Evolutionary conservation across 257 asterid genomes (phyloP).

Genomic region (Przewalskia tangutica): DNA sequence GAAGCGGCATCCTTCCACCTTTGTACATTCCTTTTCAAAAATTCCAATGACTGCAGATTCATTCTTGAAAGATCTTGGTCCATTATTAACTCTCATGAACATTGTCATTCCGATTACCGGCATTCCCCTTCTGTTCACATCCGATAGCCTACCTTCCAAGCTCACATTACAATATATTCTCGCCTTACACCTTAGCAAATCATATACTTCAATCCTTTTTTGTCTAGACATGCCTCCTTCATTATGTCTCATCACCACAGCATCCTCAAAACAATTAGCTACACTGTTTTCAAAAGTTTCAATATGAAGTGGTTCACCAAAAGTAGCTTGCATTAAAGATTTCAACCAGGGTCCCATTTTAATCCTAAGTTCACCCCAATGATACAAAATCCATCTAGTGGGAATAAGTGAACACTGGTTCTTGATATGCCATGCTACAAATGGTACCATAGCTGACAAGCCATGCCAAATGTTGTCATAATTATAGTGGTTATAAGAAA

Average conservation of each 20-base stretch:
- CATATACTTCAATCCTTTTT: slow-evolving; percentile 46
- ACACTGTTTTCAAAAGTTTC: slow-evolving; percentile 16
- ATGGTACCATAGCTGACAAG: slow-evolving; percentile 50
- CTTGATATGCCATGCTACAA: slow-evolving; percentile 54
- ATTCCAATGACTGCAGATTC: slow-evolving; percentile 35
- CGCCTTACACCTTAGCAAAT: slow-evolving; percentile 51
- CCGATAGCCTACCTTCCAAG: background rate
- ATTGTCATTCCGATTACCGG: slow-evolving; percentile 45
- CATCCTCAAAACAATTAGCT: slow-evolving; percentile 43
- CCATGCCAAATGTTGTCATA: slow-evolving; percentile 78
- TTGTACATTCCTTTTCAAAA: slow-evolving; percentile 41
- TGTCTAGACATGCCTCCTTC: slow-evolving; percentile 59
- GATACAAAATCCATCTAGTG: slow-evolving; percentile 47
- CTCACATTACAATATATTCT: slow-evolving; percentile 43
- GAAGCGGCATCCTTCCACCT: slow-evolving; percentile 47
- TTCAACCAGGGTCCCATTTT: slow-evolving; percentile 56
- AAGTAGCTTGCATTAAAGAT: slow-evolving; percentile 36
- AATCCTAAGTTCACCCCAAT: slow-evolving; percentile 59
- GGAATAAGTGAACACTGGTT: slow-evolving; percentile 30
- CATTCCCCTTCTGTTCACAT: slow-evolving; percentile 5
- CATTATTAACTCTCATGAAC: slow-evolving; percentile 39
- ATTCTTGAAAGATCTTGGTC: slow-evolving; percentile 54
- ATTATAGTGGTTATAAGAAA: slow-evolving; percentile 52
- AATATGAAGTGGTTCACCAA: slow-evolving; percentile 24
- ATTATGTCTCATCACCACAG: slow-evolving; percentile 63